Evolutionary conservation across 108 stramenopile genomes (phyloP), one percentile per base, ranked within the genome.

Genomic region (Nitzschia sp.): DNA sequence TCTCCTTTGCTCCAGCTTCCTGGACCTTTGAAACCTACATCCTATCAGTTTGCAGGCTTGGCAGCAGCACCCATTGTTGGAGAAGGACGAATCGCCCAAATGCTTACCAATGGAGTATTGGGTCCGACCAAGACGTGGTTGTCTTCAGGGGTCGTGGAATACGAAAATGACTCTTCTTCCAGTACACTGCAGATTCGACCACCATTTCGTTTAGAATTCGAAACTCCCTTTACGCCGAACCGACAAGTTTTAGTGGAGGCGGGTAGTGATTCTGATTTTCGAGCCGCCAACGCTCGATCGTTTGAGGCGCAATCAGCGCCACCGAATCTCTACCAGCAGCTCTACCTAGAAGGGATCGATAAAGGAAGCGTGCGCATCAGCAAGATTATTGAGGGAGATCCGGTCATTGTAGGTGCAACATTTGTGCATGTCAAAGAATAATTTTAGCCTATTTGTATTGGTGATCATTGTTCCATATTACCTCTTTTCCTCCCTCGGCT

Each of bases 181-280:
- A 80, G 75, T 11, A 68, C 73, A 9, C 50, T 90, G 57, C 82
- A 83, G 44, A 90, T 90, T 28, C 66, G 75, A 62, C 89, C 89
- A 15, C 89, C 89, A 33, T 90, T 90, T 84, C 86, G 89, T 15
- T 77, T 90, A 26, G 73, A 90, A 58, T 38, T 83, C 17, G 83
- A 82, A 13, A 41, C 36, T 0, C 62, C 77, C 13, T 21, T 50
- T 4, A n/a, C 5, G 5, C 16, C 19, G 9, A 21, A 21, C 4
- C 82, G 85, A 54, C 59, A 63, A 59, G 78, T 63, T 0, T 55
- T 90, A 48, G 84, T 90, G 11, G 89, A 90, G 47, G 67, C 82
- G 1, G 75, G 85, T 23, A 77, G 71, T 21, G 89, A 90, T 68
- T 84, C 89, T 16, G 89, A 87, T n/a, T 90, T 90, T 70, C 84